phyloP scores from a whole-genome alignment of 2,329 filamentous ascomycete species.

The Phialophora macrospora region DNA sequence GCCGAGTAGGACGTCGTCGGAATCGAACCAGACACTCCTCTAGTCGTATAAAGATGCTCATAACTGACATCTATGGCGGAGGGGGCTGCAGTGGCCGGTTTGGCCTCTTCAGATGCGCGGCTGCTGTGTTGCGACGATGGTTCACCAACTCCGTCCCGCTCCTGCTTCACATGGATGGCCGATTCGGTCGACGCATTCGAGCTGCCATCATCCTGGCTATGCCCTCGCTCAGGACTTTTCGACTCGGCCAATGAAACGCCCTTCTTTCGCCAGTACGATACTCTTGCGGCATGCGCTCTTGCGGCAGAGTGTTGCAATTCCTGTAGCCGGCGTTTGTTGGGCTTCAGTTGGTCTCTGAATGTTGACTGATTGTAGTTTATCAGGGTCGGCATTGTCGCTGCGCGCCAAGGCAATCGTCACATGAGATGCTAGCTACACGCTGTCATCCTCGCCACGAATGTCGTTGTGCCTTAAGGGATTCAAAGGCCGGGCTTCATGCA shows the following conservation, averaged over 20 bases:
- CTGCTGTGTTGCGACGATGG: background rate
- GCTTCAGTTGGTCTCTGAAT: slow-evolving; percentile 23
- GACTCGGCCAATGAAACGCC: background rate
- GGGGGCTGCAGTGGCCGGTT: background rate
- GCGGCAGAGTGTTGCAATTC: slow-evolving; percentile 34
- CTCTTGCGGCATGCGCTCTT: slow-evolving; percentile 31
- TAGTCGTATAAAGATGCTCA: background rate
- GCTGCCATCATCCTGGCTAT: slow-evolving; percentile 1
- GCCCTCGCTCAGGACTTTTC: background rate
- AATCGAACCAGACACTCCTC: background rate
- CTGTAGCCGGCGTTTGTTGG: slow-evolving; percentile 33
- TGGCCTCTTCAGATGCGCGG: background rate
- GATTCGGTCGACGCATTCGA: slow-evolving; percentile 2
- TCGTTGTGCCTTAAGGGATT: background rate
- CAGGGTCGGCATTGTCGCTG: slow-evolving; percentile 25
- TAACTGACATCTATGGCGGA: background rate
- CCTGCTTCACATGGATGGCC: slow-evolving; percentile 8
- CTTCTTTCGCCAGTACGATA: slow-evolving; percentile 32
- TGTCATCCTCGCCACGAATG: background rate
- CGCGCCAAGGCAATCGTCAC: background rate
- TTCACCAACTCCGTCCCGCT: background rate
- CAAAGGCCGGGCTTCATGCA: background rate
- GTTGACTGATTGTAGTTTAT: slow-evolving; percentile 32
- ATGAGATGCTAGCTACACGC: background rate
- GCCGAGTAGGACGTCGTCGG: background rate